phyloP scores from a whole-genome alignment of 1,284 basidiomycete genomes.

The Inonotus obliquus region DNA sequence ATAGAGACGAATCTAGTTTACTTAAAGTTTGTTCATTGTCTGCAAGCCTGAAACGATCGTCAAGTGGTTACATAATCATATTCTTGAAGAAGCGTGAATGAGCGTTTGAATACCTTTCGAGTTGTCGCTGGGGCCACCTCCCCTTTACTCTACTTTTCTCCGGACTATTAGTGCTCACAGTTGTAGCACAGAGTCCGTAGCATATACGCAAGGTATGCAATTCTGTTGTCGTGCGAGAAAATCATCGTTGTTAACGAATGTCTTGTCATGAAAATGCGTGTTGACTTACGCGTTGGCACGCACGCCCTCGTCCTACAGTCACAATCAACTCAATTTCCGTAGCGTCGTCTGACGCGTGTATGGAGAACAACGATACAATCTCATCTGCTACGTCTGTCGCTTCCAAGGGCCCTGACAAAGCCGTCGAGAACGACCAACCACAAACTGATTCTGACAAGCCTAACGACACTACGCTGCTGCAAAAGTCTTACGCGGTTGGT shows the following conservation, averaged over 20 bases:
- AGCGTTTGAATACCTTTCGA: not conserved
- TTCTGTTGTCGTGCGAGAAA: not conserved
- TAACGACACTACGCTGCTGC: not conserved
- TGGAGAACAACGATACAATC: constrained; percentile 58
- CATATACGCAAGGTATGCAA: constrained; percentile 11
- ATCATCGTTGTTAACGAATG: not conserved
- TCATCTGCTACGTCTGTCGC: constrained; percentile 38
- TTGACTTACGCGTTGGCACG: constrained; percentile 11
- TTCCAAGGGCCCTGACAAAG: constrained; percentile 27
- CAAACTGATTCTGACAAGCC: constrained; percentile 1
- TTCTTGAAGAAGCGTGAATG: not conserved
- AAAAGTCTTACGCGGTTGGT: not conserved
- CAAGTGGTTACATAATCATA: not conserved
- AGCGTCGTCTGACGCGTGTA: constrained; percentile 74
- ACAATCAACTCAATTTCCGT: constrained; percentile 9
- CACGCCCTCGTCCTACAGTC: not conserved
- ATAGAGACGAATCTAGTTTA: not conserved
- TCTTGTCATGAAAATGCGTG: constrained; percentile 1
- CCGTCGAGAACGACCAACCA: constrained; percentile 19
- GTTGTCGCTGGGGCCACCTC: not conserved
- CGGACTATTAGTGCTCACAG: not conserved
- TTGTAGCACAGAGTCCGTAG: not conserved
- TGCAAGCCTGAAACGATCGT: not conserved
- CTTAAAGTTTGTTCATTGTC: not conserved
- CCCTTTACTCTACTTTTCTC: not conserved